Evolutionary conservation across 129 eudicot genomes (phyloP).

Genomic region (Saussurea involucrata): DNA sequence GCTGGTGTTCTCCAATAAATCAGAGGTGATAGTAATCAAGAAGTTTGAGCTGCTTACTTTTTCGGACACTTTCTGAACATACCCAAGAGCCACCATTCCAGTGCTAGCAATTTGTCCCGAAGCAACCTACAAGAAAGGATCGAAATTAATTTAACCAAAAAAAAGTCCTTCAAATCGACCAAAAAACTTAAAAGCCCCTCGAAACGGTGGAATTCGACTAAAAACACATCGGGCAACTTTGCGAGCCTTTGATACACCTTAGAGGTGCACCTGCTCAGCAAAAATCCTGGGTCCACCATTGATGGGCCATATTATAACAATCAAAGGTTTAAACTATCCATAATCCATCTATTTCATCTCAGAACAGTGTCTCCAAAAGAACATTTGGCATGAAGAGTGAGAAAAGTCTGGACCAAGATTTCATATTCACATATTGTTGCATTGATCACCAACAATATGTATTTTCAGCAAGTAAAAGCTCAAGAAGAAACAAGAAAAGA

Average conservation of each 20-base stretch:
- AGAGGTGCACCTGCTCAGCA: no score
- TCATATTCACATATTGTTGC: not conserved
- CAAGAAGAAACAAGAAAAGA: not conserved
- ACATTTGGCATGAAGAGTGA: not conserved
- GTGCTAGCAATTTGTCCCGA: constrained; percentile 94
- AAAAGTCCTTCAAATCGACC: no score
- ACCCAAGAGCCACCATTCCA: constrained; percentile 82
- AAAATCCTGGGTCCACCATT: no score
- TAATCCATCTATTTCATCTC: no score
- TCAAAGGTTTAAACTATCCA: no score
- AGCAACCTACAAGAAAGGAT: constrained; percentile 63
- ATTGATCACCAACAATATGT: not conserved
- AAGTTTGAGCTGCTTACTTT: constrained; percentile 39
- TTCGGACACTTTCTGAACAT: constrained; percentile 91
- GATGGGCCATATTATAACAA: not conserved
- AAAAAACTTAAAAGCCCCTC: no score
- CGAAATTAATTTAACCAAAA: not conserved
- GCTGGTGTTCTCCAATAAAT: not conserved
- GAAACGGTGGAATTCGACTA: no score
- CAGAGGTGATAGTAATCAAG: not conserved
- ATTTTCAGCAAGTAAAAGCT: not conserved
- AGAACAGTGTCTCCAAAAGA: not conserved
- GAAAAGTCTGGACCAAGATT: not conserved
- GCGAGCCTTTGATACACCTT: no score
- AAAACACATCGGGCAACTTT: no score